Conservation (phyloP, 2,329 filamentous ascomycete species). For the Aureobasidium sp. region DNA sequence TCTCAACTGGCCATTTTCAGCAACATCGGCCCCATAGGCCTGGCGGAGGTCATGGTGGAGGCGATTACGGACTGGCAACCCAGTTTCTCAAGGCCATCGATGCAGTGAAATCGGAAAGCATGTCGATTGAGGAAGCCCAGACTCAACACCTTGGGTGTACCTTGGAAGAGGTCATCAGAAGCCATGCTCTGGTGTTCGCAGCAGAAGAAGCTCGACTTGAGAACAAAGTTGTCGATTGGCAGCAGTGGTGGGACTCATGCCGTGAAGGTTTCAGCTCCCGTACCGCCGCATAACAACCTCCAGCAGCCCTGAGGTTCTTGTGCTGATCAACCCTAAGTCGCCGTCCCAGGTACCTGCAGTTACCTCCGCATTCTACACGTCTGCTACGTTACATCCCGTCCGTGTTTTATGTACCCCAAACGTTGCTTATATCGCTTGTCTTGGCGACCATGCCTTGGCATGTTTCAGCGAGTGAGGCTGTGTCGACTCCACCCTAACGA, state of each 20-base stretch:
- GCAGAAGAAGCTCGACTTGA: constrained; percentile 74
- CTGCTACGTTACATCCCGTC: not conserved
- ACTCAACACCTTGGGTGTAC: constrained; percentile 67
- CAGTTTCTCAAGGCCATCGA: constrained; percentile 79
- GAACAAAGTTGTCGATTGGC: constrained; percentile 65
- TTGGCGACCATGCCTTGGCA: constrained; percentile 3
- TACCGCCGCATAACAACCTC: not conserved
- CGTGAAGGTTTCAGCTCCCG: not conserved
- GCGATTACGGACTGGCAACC: constrained; percentile 67
- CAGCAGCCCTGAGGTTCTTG: not conserved
- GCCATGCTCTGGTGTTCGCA: constrained; percentile 88
- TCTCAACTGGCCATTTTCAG: constrained; percentile 48
- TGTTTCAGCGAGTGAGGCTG: constrained; percentile 6
- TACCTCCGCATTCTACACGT: not conserved
- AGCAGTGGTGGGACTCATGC: constrained; percentile 58
- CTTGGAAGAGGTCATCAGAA: constrained; percentile 77
- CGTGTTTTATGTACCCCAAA: not conserved
- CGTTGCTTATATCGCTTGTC: not conserved
- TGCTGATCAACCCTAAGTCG: not conserved
- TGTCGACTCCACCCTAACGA: not conserved
- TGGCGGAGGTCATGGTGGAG: constrained; percentile 62
- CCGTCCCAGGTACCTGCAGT: not conserved
- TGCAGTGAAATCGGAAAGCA: constrained; percentile 61
- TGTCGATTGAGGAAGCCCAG: constrained; percentile 63
- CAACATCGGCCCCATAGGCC: constrained; percentile 36